These are phyloP conservation scores for Yamadazyma conglobata DNA, from an alignment of 1,139 yeast genomes.

Conservation along the genomic window DNA sequence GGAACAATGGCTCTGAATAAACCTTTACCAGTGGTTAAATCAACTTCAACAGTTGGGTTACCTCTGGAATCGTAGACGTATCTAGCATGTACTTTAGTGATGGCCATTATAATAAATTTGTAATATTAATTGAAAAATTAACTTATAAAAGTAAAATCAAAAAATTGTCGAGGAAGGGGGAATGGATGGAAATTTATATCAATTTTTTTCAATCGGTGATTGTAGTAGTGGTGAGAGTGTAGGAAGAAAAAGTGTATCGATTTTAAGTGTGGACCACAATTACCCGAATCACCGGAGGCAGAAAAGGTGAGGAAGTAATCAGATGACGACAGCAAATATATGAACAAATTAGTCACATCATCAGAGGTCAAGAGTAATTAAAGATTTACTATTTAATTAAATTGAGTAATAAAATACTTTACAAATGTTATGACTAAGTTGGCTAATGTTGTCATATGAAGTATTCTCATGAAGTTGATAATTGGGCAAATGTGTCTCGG, in stretches of 20 bases:
- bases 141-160: slow-evolving; percentile 2
- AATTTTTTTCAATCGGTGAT: not conserved
- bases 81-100: slow-evolving; percentile 74
- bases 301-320: slow-evolving; percentile 2
- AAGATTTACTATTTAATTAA: too few species aligned
- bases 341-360: too few species aligned
- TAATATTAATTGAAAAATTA: slow-evolving; percentile 1
- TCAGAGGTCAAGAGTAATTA: too few species aligned
- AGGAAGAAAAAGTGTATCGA: not conserved
- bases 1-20: slow-evolving; percentile 91
- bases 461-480: too few species aligned
- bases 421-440: too few species aligned
- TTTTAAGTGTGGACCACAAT: slow-evolving; percentile 12
- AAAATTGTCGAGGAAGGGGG: slow-evolving; percentile 1
- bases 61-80: slow-evolving; percentile 97
- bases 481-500: too few species aligned
- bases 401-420: too few species aligned
- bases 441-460: too few species aligned
- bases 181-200: slow-evolving; percentile 2
- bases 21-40: slow-evolving; percentile 81
- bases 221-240: slow-evolving; percentile 3
- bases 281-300: slow-evolving; percentile 7
- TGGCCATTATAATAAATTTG: slow-evolving; percentile 39
- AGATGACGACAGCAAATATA: too few species aligned
- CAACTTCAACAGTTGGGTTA: slow-evolving; percentile 97